Evolutionary conservation across 495 filamentous ascomycete genomes (phyloP), one percentile per base, ranked within the genome.

Genomic region (Lasiosphaeria hispida): DNA sequence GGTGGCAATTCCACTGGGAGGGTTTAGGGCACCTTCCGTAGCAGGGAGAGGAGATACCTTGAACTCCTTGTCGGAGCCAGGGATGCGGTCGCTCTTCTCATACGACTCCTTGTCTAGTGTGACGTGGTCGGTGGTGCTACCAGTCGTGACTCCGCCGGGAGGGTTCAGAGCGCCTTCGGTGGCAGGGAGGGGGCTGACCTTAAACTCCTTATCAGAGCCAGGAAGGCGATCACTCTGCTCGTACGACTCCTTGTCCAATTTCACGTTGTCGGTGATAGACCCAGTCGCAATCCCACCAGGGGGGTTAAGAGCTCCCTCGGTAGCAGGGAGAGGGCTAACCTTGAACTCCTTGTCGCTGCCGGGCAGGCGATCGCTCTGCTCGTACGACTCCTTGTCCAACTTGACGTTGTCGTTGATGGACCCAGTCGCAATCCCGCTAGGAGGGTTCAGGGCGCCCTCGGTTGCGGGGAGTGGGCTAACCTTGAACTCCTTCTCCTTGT

Each of bases 51-150:
- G 87, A 60, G 88, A 84, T 57, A 93, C 83, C 48, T 78, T 80
- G 68, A 90, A 79, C 15, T 79, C 72, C 36, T 83, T 66, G 30
- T 75, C 73, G 38, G 35, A 13, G 3, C 52, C 52, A 54, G 80
- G 75, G 53, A 80, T 72, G 43, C 82, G 69, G 66, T 86, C 88
- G 64, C 83, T 84, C 63, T 85, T 85, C 66, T 96, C 86, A 68
- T 97, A 96, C 1, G 88, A 92, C 63, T 84, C 88, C 70, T 90
- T 81, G 67, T 96, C 91, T 10, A 90, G 82, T 55, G 83, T 89
- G 49, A 89, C 89, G 48, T 80, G 78, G 56, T 75, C 82, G 40
- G 80, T 71, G 62, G 82, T 70, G 35, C 80, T 80, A 62, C 83
- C 80, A 23, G 74, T 67, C 18, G 77, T 80, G 38, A 90, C 55